These are phyloP conservation scores for Saturnispora serradocipensis DNA, from an alignment of 805 yeast species.

Conservation along the genomic window DNA sequence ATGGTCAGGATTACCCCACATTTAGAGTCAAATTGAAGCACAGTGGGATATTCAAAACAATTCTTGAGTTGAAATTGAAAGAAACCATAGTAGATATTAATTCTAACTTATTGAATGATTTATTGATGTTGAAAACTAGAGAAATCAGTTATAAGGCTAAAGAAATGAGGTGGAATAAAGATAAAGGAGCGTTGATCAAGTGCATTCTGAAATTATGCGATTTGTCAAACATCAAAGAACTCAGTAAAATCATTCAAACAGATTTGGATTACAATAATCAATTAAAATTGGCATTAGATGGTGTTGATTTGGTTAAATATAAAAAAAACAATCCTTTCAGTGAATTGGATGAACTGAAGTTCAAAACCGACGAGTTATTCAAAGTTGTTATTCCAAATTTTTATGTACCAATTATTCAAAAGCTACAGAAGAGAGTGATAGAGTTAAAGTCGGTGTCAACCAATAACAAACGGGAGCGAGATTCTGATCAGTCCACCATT, in stretches of 20 bases:
- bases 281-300: not conserved
- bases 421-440: not conserved
- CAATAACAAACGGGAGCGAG: not conserved
- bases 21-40: slow-evolving; percentile 1
- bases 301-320: not conserved
- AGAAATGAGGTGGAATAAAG: not conserved
- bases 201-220: slow-evolving; percentile 1
- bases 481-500: not conserved
- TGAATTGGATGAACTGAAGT: not conserved
- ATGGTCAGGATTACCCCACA: not conserved
- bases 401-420: slow-evolving; percentile 5
- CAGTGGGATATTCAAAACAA: slow-evolving; percentile 7
- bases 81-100: slow-evolving; percentile 5
- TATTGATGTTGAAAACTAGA: not conserved
- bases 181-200: not conserved
- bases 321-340: not conserved
- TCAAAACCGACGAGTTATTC: slow-evolving; percentile 1
- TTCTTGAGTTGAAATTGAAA: not conserved
- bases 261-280: not conserved
- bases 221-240: not conserved
- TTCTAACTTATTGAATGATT: slow-evolving; percentile 8
- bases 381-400: not conserved
- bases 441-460: not conserved
- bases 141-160: not conserved
- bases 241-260: not conserved